phyloP scores from a whole-genome alignment of 2,329 filamentous ascomycete genomes.

The Colletotrichum noveboracense region DNA sequence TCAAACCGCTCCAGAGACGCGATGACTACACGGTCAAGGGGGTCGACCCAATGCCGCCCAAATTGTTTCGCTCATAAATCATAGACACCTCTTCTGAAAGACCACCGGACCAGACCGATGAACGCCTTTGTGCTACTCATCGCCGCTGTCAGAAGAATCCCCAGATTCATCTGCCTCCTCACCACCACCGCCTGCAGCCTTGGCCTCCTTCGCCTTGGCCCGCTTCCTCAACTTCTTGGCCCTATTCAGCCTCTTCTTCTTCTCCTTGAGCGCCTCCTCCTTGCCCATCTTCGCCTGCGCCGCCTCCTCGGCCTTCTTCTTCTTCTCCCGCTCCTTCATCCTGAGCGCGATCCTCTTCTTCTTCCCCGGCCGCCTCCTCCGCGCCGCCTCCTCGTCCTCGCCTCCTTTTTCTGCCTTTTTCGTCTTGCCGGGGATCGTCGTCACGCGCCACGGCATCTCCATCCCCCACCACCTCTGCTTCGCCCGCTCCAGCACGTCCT shows the following conservation, averaged over 20 bases:
- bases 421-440: conserved; percentile 34
- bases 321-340: conserved; percentile 46
- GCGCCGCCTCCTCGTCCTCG: conserved; percentile 31
- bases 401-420: neutral
- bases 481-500: conserved; percentile 54
- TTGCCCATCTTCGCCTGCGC: conserved; percentile 50
- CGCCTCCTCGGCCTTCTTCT: conserved; percentile 42
- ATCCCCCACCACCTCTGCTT: conserved; percentile 57
- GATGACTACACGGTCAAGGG: neutral
- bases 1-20: neutral
- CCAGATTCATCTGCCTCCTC: neutral
- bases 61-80: neutral
- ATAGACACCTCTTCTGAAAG: neutral
- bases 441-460: conserved; percentile 66
- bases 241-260: conserved; percentile 67
- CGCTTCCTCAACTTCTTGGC: conserved; percentile 64
- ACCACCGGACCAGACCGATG: neutral
- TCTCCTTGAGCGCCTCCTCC: conserved; percentile 62
- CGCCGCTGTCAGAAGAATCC: neutral
- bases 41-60: neutral
- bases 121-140: neutral
- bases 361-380: conserved; percentile 59
- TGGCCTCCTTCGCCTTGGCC: conserved; percentile 62
- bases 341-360: conserved; percentile 60
- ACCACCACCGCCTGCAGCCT: conserved; percentile 27